Base-by-base conservation (phyloP, 176 grass and related monocot genomes). In the Avena eriantha region DNA sequence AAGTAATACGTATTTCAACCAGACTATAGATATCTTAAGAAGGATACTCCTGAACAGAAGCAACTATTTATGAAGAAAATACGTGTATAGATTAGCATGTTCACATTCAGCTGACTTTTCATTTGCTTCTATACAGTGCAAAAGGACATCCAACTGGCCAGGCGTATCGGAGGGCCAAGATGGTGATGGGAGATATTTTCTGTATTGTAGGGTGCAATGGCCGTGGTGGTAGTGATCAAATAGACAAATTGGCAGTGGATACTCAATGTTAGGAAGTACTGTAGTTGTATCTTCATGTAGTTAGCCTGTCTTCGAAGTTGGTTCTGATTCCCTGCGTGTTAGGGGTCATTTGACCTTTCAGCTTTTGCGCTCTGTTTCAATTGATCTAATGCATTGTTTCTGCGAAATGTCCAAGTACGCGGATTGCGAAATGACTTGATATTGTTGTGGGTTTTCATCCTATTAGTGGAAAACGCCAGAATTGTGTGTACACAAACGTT, bases 61-160 rank as follows among this genome's bases (percentile, higher is more conserved):
- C 4, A 14, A 49, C 41, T 49, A 18, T 49, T 46, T 19, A 59
- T 46, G 51, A 83, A 72, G 4, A 64, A 64, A 65, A 53, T 43
- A n/a, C 29, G 22, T 2, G 10, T 33, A 50, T 63, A 9, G 33
- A 26, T 12, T 18, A 79, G 21, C 66, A 60, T 76, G 34, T 33
- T 15, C 16, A 36, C 5, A 22, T 74, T 47, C 23, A 35, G 31
- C 19, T 86, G 12, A 49, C n/a, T 1, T 19, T 73, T 58, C 56
- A 68, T 47, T 47, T 81, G 68, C 43, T 91, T 41, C 39, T 41
- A 7, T 41, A 29, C 90, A 94, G 97, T 96, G 97, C 82, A 93
- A 83, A 94, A 86, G 87, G 97, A 99, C 87, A 90, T 99, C 8
- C 90, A 97, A n/a, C 90, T 99, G 12, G 97, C 92, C 9, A 93